Evolutionary conservation across 352 stramenopile genomes (phyloP).

Genomic region (Pythium rhizo-oryzae): DNA sequence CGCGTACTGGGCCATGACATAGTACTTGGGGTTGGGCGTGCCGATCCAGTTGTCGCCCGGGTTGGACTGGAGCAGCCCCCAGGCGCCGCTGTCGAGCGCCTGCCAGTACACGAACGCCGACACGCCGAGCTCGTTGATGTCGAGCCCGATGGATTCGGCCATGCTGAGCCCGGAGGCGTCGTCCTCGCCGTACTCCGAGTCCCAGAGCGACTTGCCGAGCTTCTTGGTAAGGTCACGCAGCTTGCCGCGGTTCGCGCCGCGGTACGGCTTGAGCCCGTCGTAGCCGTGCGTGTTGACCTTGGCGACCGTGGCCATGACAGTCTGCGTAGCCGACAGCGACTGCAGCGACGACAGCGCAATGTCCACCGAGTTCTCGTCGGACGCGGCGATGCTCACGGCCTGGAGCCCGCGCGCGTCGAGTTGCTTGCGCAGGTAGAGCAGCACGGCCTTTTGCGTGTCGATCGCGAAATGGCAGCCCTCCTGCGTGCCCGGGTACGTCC

Average conservation of each 20-base stretch:
- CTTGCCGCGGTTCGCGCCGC: constrained; percentile 37
- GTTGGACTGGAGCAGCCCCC: constrained; percentile 53
- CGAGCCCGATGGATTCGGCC: constrained; percentile 48
- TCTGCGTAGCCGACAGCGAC: constrained; percentile 23
- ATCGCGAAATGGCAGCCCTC: constrained; percentile 59
- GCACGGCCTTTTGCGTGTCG: constrained; percentile 42
- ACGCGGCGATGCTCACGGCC: constrained; percentile 39
- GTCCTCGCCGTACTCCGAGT: constrained; percentile 62
- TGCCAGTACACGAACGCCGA: constrained; percentile 74
- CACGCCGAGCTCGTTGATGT: constrained; percentile 64
- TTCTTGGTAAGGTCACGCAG: constrained; percentile 37
- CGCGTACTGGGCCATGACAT: constrained; percentile 59
- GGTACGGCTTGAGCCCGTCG: constrained; percentile 44
- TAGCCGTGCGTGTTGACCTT: constrained; percentile 72
- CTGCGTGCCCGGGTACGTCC: constrained; percentile 46
- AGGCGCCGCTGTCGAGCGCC: constrained; percentile 49
- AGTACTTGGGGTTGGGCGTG: constrained; percentile 51
- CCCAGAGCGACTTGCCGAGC: constrained; percentile 49
- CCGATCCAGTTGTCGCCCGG: constrained; percentile 42
- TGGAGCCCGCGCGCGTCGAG: constrained; percentile 37
- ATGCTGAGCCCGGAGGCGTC: constrained; percentile 49
- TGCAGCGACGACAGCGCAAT: constrained; percentile 40
- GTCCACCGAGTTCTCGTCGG: constrained; percentile 58
- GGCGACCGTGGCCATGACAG: constrained; percentile 36
- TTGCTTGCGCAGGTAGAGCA: constrained; percentile 42